phyloP scores from a whole-genome alignment of 768 basidiomycete genomes.

The Naganishia onofrii region DNA sequence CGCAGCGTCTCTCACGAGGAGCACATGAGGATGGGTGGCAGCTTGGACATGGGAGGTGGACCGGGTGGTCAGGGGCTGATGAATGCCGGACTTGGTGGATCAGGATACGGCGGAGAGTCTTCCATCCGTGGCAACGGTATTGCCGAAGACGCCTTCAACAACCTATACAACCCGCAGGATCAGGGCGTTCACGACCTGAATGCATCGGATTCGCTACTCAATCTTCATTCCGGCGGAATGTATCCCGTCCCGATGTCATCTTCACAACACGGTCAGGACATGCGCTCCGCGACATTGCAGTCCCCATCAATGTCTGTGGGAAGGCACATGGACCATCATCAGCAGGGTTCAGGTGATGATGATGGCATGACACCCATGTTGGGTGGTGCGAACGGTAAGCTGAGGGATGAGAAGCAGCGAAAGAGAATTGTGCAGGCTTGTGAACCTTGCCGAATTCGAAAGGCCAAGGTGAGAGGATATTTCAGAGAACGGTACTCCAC shows the following conservation, averaged over 20 bases:
- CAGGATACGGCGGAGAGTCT: constrained; percentile 17
- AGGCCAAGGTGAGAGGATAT: constrained; percentile 45
- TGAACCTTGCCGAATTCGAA: constrained; percentile 48
- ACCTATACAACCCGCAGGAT: constrained; percentile 21
- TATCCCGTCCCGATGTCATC: constrained; percentile 9
- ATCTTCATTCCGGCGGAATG: constrained; percentile 19
- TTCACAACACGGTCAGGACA: constrained; percentile 9
- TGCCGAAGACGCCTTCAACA: constrained; percentile 12
- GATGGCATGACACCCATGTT: constrained; percentile 15
- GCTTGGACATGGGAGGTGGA: constrained; percentile 15
- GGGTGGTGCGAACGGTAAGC: constrained; percentile 31
- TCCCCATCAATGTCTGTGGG: constrained; percentile 19
- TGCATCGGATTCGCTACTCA: constrained; percentile 24
- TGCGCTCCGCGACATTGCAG: constrained; percentile 10
- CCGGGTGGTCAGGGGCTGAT: constrained; percentile 13
- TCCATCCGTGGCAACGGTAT: constrained; percentile 24
- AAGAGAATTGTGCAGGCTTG: constrained; percentile 50
- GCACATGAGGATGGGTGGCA: constrained; percentile 12
- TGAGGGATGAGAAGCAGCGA: constrained; percentile 35
- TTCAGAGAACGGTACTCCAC: not conserved
- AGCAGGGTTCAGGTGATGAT: constrained; percentile 22
- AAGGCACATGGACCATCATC: constrained; percentile 5
- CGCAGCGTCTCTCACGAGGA: constrained; percentile 19
- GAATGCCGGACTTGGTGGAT: constrained; percentile 16
- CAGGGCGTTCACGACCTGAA: constrained; percentile 15